These are phyloP conservation scores for Beauveria sp. DNA, from an alignment of 2,329 filamentous ascomycete species.

Conservation along the genomic window DNA sequence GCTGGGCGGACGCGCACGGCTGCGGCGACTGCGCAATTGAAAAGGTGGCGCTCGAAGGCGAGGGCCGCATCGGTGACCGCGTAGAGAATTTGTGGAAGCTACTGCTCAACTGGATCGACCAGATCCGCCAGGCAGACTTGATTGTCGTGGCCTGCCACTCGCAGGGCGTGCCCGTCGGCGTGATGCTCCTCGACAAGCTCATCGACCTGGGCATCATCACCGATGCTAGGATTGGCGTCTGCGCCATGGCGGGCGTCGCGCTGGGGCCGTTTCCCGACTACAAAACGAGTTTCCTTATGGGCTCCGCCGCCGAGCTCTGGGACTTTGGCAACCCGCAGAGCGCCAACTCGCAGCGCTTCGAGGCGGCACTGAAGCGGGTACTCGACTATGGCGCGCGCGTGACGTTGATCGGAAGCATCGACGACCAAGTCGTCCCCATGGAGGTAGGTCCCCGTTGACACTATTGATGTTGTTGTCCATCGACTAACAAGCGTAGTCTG, in stretches of 20 bases:
- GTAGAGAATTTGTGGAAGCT: slow-evolving; percentile 93
- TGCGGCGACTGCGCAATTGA: slow-evolving; percentile 76
- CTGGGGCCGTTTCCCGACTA: slow-evolving; percentile 90
- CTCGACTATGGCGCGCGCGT: slow-evolving; percentile 75
- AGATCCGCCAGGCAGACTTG: slow-evolving; percentile 80
- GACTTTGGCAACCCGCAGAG: slow-evolving; percentile 82
- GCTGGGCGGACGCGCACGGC: slow-evolving; percentile 70
- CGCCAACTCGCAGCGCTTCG: slow-evolving; percentile 73
- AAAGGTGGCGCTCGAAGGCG: slow-evolving; percentile 89
- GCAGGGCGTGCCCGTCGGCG: slow-evolving; percentile 86
- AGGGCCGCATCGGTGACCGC: slow-evolving; percentile 83
- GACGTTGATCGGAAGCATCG: slow-evolving; percentile 87
- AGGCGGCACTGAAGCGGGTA: slow-evolving; percentile 64
- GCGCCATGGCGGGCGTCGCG: slow-evolving; percentile 85
- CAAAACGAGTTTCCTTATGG: slow-evolving; percentile 80
- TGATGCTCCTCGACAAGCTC: slow-evolving; percentile 88
- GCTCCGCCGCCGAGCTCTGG: slow-evolving; percentile 88
- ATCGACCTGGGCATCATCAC: slow-evolving; percentile 83
- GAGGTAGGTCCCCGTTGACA: slow-evolving; percentile 49
- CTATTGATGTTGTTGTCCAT: not conserved
- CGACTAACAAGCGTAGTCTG: slow-evolving; percentile 48
- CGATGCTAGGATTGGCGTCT: slow-evolving; percentile 72
- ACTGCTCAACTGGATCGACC: slow-evolving; percentile 88
- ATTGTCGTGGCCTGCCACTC: slow-evolving; percentile 91
- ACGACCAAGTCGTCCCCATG: slow-evolving; percentile 90